A percentile compares a stretch with the other conserved stretches of the same genome.
Conservation (phyloP, 169 alveolate genomes). For the Blepharisma undulans region DNA sequence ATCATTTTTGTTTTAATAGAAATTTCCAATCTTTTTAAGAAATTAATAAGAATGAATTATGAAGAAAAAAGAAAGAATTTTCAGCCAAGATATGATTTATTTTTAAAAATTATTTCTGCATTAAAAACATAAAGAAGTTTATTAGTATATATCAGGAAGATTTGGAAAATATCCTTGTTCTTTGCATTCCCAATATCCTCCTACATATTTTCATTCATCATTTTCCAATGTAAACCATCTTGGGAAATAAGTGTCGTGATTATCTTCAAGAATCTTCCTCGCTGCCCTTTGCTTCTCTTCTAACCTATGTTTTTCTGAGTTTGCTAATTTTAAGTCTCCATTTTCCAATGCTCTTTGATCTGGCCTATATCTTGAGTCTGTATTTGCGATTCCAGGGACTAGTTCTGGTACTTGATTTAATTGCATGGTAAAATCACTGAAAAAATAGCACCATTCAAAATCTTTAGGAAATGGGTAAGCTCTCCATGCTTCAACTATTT, state of each 20-base stretch:
- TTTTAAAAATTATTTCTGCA: no score
- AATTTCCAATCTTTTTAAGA: not conserved
- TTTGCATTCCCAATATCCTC: slow-evolving; percentile 21
- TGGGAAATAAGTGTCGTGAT: not conserved
- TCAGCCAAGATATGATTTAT: no score
- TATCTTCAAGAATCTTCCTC: slow-evolving; percentile 41
- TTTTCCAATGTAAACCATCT: not conserved
- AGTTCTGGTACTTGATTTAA: slow-evolving; percentile 66
- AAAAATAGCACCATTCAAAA: slow-evolving; percentile 65
- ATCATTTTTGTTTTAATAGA: not conserved
- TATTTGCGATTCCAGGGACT: slow-evolving; percentile 60
- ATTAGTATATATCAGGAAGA: not conserved
- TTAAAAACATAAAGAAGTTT: not conserved
- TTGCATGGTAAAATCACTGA: slow-evolving; percentile 60
- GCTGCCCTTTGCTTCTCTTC: slow-evolving; percentile 94
- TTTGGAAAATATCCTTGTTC: not conserved
- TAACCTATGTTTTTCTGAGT: slow-evolving; percentile 90
- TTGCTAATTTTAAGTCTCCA: slow-evolving; percentile 94
- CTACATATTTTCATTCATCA: not conserved
- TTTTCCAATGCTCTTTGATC: slow-evolving; percentile 95
- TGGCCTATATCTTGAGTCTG: slow-evolving; percentile 91
- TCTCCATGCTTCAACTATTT: slow-evolving; percentile 50
- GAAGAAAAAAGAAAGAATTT: not conserved
- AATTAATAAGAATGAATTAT: no score
- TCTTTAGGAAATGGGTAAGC: slow-evolving; percentile 53